phyloP scores from a whole-genome alignment of 768 basidiomycete species.

The Termitomyces sp. region DNA sequence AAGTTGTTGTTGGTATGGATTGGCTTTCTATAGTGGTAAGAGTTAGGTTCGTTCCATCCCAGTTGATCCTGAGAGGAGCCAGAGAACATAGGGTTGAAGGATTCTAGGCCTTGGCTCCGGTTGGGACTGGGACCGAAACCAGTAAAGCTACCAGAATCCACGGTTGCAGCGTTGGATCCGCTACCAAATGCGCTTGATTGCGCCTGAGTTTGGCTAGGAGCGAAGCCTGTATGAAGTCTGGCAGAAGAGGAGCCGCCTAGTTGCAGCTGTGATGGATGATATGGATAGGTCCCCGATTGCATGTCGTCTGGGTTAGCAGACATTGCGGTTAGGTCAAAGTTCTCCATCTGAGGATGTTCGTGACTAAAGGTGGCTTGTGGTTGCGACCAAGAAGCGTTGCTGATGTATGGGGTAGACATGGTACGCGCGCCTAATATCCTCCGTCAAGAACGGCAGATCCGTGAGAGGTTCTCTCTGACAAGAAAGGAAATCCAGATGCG shows the following conservation, averaged over 20 bases:
- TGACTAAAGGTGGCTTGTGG: conserved; percentile 9
- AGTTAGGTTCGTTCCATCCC: conserved; percentile 9
- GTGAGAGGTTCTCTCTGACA: conserved; percentile 3
- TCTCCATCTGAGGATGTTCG: conserved; percentile 13
- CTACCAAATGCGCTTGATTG: conserved; percentile 9
- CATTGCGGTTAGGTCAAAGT: conserved; percentile 13
- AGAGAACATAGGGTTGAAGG: conserved; percentile 9
- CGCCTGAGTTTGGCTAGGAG: conserved; percentile 1
- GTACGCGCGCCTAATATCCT: conserved; percentile 3
- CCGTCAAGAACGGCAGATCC: conserved; percentile 13
- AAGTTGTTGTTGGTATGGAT: conserved; percentile 6
- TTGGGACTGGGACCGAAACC: conserved; percentile 4
- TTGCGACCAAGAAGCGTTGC: conserved; percentile 16
- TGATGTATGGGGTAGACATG: conserved; percentile 11
- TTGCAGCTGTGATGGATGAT: conserved; percentile 13
- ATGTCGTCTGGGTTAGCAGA: conserved; percentile 6
- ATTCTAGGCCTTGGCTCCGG: conserved; percentile 9
- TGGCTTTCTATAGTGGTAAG: conserved; percentile 10
- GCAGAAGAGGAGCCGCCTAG: conserved; percentile 1
- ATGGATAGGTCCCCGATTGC: conserved; percentile 10
- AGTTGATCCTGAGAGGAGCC: conserved; percentile 10
- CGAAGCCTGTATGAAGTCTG: conserved; percentile 9
- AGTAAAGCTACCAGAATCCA: conserved; percentile 3
- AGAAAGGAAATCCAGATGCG: conserved; percentile 1
- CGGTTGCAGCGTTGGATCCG: not conserved